phyloP scores from a whole-genome alignment of 2,329 filamentous ascomycete genomes.

The Verticillium albo-atrum region DNA sequence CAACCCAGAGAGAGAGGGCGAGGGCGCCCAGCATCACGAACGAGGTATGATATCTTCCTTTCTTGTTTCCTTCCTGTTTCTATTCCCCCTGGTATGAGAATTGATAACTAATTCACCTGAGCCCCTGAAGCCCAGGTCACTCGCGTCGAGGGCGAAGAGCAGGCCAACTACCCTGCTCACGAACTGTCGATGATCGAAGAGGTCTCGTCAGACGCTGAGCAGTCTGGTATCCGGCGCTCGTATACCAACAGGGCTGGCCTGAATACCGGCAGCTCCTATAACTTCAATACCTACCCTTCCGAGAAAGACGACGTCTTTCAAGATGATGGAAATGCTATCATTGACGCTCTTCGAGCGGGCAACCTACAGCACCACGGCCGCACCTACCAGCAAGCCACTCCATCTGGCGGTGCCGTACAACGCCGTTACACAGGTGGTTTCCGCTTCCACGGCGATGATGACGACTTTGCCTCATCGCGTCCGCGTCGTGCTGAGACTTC shows the following conservation, averaged over 20 bases:
- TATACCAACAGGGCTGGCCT: not conserved
- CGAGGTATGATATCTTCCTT: not conserved
- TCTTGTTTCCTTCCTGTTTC: not conserved
- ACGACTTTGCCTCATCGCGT: not conserved
- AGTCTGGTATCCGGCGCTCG: not conserved
- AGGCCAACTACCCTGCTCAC: not conserved
- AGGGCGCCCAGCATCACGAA: not conserved
- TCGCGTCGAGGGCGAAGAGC: not conserved
- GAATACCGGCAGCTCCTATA: not conserved
- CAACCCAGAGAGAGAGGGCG: not conserved
- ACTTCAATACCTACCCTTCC: not conserved
- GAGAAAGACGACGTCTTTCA: not conserved
- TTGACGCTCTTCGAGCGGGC: not conserved
- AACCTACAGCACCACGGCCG: not conserved
- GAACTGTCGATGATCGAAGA: constrained; percentile 1
- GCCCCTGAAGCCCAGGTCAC: not conserved
- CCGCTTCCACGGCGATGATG: not conserved
- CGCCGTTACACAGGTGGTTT: not conserved
- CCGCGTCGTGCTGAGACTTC: not conserved
- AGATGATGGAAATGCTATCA: too few species aligned
- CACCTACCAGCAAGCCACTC: not conserved
- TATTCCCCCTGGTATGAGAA: too few species aligned
- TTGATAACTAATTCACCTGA: not conserved
- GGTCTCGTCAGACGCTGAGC: not conserved
- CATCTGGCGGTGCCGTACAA: not conserved